Base-by-base conservation (phyloP, 2,329 filamentous ascomycete genomes). In the Madurella fahalii region DNA sequence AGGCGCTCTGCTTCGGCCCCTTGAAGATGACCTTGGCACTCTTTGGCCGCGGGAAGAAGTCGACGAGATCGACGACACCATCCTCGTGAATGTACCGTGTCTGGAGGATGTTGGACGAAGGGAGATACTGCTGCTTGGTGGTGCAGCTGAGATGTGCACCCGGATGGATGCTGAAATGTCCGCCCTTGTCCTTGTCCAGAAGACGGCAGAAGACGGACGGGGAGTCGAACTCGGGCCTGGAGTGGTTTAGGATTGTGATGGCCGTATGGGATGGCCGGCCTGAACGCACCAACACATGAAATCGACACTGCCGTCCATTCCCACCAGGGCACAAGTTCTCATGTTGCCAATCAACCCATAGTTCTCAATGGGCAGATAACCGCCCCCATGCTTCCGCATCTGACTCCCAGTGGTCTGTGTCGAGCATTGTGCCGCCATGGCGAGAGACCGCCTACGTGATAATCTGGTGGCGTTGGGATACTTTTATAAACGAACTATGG, bases 341-440 rank as follows among this genome's bases (percentile, higher is more conserved):
- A 91, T 89, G 65, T 90, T 90, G 20, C 87, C 87, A 63, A 91
- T 89, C 69, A 91, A 79, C 52, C 87, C 87, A 76, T 90, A 90
- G 69, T 90, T 82, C 66, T 90, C 87, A 60, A 90, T 87, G 45
- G 80, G 79, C 30, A 82, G 73, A 62, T 82, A 83, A 32, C 79
- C 80, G 12, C 69, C 72, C 20, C 60, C 51, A 2, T 61, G 60
- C 41, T 48, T 68, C 65, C 67, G 72, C 67, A 69, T 55, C 46
- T 65, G 57, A 57, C 61, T 56, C 39, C 60, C 50, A 18, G 55
- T 25, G 48, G 69, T 13, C 60, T 66, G 40, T 11, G 67, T 66
- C 17, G 70, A 60, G 41, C 64, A 67, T 45, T 69, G 65, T 39
- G 65, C 61, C 30, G 70, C 61, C 71, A 75, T 74, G 47, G 46